Conservation (phyloP, 2,329 filamentous ascomycete genomes). For the Fusarium sp. region DNA sequence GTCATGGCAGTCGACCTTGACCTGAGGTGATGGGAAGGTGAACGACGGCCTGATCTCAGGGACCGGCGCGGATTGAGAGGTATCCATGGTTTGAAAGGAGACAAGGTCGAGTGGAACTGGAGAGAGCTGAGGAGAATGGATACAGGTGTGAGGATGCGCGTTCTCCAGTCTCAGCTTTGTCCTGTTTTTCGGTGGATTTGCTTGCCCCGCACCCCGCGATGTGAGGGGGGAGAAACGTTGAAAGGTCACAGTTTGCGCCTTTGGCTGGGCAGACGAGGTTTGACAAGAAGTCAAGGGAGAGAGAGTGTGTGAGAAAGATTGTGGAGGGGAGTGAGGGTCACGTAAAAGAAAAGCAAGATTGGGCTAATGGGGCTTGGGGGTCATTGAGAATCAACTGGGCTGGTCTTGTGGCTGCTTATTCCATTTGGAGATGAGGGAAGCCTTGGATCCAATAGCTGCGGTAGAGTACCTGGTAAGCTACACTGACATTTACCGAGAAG, state of each 20-base stretch:
- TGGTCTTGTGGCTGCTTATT: slow-evolving; percentile 12
- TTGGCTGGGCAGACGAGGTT: background rate
- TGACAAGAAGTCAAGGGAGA: background rate
- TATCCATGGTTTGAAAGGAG: slow-evolving; percentile 37
- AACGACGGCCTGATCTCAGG: slow-evolving; percentile 38
- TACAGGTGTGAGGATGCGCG: background rate
- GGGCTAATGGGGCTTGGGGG: background rate
- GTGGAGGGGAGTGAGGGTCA: background rate
- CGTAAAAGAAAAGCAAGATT: background rate
- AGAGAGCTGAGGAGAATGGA: background rate
- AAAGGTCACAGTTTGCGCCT: background rate
- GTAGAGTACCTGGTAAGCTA: background rate
- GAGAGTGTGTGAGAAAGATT: background rate
- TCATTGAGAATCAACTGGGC: background rate
- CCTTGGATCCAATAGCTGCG: background rate
- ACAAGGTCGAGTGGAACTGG: background rate
- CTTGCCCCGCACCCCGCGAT: slow-evolving; percentile 41
- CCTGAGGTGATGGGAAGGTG: slow-evolving; percentile 47
- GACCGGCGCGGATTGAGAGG: slow-evolving; percentile 24
- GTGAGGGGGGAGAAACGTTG: background rate
- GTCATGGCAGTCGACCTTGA: slow-evolving; percentile 47
- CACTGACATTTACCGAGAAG: background rate
- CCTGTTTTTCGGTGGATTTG: slow-evolving; percentile 10
- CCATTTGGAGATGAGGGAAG: background rate
- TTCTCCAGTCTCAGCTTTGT: background rate